phyloP scores from a whole-genome alignment of 805 yeast species.

The Isabelozyma heimii region DNA sequence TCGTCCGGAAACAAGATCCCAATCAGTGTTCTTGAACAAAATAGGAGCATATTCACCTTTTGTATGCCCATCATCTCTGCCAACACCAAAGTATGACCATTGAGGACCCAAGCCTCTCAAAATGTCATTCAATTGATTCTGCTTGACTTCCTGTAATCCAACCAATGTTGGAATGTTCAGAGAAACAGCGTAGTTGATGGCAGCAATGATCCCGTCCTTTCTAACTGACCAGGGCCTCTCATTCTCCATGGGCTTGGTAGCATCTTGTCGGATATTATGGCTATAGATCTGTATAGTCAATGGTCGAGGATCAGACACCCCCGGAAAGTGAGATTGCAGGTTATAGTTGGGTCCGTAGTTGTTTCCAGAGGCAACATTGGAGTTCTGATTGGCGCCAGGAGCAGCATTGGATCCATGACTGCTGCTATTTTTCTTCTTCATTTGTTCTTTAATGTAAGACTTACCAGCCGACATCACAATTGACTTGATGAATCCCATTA shows the following conservation, averaged over 20 bases:
- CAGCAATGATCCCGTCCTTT: slow-evolving; percentile 31
- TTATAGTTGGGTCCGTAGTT: neutral
- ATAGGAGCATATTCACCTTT: slow-evolving; percentile 29
- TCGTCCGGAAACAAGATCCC: slow-evolving; percentile 18
- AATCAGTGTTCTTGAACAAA: slow-evolving; percentile 18
- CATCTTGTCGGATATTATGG: slow-evolving; percentile 46
- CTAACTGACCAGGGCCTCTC: slow-evolving; percentile 49
- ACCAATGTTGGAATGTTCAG: slow-evolving; percentile 29
- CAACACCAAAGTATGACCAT: slow-evolving; percentile 28
- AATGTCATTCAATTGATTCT: slow-evolving; percentile 33
- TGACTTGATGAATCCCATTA: neutral
- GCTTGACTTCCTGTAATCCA: slow-evolving; percentile 39
- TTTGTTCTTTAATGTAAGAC: neutral
- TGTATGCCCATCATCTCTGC: slow-evolving; percentile 26
- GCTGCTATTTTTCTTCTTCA: neutral
- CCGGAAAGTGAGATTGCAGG: neutral
- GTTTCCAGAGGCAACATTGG: neutral
- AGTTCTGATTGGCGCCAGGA: no score
- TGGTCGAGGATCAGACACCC: neutral
- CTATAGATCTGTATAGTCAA: slow-evolving; percentile 23
- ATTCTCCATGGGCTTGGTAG: slow-evolving; percentile 22
- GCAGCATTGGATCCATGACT: no score
- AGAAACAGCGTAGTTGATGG: slow-evolving; percentile 22
- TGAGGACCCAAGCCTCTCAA: slow-evolving; percentile 17
- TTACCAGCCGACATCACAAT: neutral